phyloP scores from a whole-genome alignment of 768 basidiomycete genomes.

The Strobilomyces confusus region DNA sequence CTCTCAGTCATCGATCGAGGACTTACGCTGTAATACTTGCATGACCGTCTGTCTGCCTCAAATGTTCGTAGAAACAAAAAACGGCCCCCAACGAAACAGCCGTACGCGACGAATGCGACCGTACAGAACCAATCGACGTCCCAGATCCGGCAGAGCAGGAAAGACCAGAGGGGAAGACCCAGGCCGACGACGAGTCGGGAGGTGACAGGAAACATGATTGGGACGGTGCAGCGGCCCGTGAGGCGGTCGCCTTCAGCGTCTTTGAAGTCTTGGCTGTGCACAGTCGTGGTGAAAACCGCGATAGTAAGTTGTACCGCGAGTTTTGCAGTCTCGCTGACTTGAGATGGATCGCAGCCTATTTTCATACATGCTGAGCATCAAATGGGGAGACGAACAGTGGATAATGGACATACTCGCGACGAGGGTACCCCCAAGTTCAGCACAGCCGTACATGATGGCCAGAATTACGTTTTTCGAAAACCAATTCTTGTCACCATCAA shows the following conservation, averaged over 20 bases:
- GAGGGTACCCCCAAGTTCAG: conserved; percentile 37
- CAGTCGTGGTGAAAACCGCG: conserved; percentile 40
- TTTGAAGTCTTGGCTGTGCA: conserved; percentile 49
- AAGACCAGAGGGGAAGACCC: conserved; percentile 37
- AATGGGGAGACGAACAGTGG: background rate
- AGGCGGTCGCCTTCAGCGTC: conserved; percentile 40
- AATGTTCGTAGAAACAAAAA: conserved; percentile 29
- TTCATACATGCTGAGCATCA: background rate
- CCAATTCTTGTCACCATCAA: conserved; percentile 36
- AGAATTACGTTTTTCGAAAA: conserved; percentile 37
- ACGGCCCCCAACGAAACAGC: conserved; percentile 32
- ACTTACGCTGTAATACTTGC: conserved; percentile 36
- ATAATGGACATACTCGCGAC: conserved; percentile 29
- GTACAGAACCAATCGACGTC: conserved; percentile 26
- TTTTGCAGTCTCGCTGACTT: conserved; percentile 25
- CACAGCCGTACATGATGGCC: conserved; percentile 38
- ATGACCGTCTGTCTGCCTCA: conserved; percentile 32
- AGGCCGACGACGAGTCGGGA: conserved; percentile 33
- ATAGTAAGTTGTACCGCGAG: conserved; percentile 35
- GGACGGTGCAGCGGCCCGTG: conserved; percentile 39
- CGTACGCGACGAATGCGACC: conserved; percentile 28
- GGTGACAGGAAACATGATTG: conserved; percentile 38
- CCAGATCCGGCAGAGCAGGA: conserved; percentile 34
- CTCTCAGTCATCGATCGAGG: background rate
- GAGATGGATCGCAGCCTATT: conserved; percentile 17